Conservation (phyloP, 768 basidiomycete genomes). For the Rhodotorula babjevae region DNA sequence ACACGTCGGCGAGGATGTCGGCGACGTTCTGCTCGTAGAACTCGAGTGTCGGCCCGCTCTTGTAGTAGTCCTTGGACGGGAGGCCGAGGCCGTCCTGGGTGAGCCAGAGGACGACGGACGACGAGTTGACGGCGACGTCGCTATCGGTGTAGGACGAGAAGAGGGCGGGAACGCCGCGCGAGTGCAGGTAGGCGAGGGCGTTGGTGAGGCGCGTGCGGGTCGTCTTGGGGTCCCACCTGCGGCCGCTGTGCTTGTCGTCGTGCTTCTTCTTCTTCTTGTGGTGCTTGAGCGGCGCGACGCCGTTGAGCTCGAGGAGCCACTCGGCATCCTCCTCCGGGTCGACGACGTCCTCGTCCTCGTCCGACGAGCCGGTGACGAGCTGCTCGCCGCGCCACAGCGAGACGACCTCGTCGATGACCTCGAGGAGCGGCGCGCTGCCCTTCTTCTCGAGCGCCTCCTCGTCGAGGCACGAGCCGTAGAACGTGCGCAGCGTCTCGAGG, state of each 20-base stretch:
- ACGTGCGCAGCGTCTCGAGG: slow-evolving; percentile 49
- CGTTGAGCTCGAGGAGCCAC: slow-evolving; percentile 4
- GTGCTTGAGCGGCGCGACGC: not conserved
- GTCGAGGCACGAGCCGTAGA: slow-evolving; percentile 77
- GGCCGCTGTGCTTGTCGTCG: not conserved
- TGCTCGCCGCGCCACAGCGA: slow-evolving; percentile 58
- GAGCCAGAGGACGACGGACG: slow-evolving; percentile 37
- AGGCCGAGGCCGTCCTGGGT: slow-evolving; percentile 35
- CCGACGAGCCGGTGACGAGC: slow-evolving; percentile 54
- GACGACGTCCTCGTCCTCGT: slow-evolving; percentile 40
- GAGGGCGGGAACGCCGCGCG: slow-evolving; percentile 55
- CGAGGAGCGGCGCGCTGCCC: slow-evolving; percentile 65
- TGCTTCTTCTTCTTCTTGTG: slow-evolving; percentile 24
- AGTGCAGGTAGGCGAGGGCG: slow-evolving; percentile 78
- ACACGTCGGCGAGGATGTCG: slow-evolving; percentile 60
- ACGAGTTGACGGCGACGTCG: slow-evolving; percentile 34
- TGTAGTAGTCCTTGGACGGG: slow-evolving; percentile 71
- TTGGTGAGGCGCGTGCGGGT: slow-evolving; percentile 61
- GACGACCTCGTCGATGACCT: slow-evolving; percentile 59
- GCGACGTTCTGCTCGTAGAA: slow-evolving; percentile 67
- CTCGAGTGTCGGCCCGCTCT: slow-evolving; percentile 65
- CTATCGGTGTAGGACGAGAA: slow-evolving; percentile 28
- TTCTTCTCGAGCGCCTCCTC: slow-evolving; percentile 69
- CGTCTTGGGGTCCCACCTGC: slow-evolving; percentile 40
- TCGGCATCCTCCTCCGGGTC: not conserved